Base-by-base conservation (phyloP, 108 stramenopile genomes). In the Skeletonema grethae region DNA sequence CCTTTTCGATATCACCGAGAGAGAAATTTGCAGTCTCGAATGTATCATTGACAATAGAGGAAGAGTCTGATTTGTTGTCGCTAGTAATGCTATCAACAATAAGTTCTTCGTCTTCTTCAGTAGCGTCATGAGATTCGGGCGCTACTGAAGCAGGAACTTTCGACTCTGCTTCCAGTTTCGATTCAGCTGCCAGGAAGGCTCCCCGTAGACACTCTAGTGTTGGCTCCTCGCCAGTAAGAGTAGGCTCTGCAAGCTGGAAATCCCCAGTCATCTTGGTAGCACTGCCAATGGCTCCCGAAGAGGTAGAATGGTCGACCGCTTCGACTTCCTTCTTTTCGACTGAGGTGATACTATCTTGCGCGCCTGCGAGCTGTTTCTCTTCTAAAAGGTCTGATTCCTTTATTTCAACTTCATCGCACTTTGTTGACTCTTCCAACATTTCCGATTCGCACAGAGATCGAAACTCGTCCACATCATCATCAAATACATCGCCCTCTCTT, bases 1-100 rank as follows among this genome's bases (percentile, higher is more conserved):
- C 48, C 31, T 28, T 50, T 0, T 16, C 50, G 39, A 63, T 58
- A 16, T 13, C 61, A 15, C 61, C 70, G 3, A 63, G 28, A 36
- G 63, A 57, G 60, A 57, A 63, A 18, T 64, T 29, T 41, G 72
- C 72, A n/a, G 62, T 73, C 1, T 73, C 72, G 20, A 64, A 73
- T 11, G 62, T 64, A 8, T 64, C 63, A 25, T 48, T 36, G 29
- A n/a, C 50, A 22, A 8, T 8, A 53, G 50, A 53, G 4, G 10
- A 39, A 43, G 15, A n/a, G 41, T n/a, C 15, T 43, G 41, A 43
- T n/a, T 43, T 43, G 15, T 43, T 43, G 41, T 53, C 50, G 2
- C 22, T 57, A 9, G 32, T 3, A 50, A 34, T 41, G 28, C 38
- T 39, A 50, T 34, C 10, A 20, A 28, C 25, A 28, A 28, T 28